Conservation (phyloP, 441 rosid genomes). For the Croton laevigatus region DNA sequence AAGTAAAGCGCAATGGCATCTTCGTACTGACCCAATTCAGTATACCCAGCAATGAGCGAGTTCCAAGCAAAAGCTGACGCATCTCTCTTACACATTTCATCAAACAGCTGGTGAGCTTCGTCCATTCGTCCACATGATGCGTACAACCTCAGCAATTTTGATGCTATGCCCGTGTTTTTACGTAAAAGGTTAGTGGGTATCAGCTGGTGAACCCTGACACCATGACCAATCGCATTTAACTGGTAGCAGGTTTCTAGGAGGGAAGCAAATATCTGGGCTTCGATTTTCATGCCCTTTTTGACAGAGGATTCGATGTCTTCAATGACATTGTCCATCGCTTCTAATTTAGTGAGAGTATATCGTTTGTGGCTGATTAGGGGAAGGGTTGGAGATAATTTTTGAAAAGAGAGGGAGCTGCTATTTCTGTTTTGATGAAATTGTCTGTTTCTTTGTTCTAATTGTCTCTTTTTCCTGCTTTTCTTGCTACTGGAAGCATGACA, state of each 20-base stretch:
- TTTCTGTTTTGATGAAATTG: slow-evolving; percentile 13
- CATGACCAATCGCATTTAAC: slow-evolving; percentile 52
- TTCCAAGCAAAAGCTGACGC: slow-evolving; percentile 83
- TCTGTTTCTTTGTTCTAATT: slow-evolving; percentile 18
- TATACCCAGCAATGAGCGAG: slow-evolving; percentile 78
- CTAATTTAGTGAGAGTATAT: slow-evolving; percentile 41
- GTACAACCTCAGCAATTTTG: slow-evolving; percentile 68
- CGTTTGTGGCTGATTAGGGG: slow-evolving; percentile 34
- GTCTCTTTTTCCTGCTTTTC: slow-evolving; percentile 34
- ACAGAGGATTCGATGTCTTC: slow-evolving; percentile 56
- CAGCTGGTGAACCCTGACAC: slow-evolving; percentile 53
- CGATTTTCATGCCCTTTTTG: slow-evolving; percentile 48
- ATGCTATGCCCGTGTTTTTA: slow-evolving; percentile 49
- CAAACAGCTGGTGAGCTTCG: slow-evolving; percentile 75
- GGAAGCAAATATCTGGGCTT: slow-evolving; percentile 58
- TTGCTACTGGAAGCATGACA: slow-evolving; percentile 36
- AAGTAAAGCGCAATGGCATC: slow-evolving; percentile 84
- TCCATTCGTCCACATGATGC: slow-evolving; percentile 54
- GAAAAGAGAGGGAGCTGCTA: slow-evolving; percentile 32
- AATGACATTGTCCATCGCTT: slow-evolving; percentile 55
- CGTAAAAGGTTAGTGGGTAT: slow-evolving; percentile 53
- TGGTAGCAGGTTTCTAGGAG: slow-evolving; percentile 71
- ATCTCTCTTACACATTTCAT: slow-evolving; percentile 56
- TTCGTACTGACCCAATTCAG: slow-evolving; percentile 59
- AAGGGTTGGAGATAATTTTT: slow-evolving; percentile 55